Percentiles rank a stretch among this genome's conserved stretches.
These are phyloP conservation scores for Pseudocercospora crystallina DNA, from an alignment of 2,329 filamentous ascomycete genomes.

Conservation along the genomic window DNA sequence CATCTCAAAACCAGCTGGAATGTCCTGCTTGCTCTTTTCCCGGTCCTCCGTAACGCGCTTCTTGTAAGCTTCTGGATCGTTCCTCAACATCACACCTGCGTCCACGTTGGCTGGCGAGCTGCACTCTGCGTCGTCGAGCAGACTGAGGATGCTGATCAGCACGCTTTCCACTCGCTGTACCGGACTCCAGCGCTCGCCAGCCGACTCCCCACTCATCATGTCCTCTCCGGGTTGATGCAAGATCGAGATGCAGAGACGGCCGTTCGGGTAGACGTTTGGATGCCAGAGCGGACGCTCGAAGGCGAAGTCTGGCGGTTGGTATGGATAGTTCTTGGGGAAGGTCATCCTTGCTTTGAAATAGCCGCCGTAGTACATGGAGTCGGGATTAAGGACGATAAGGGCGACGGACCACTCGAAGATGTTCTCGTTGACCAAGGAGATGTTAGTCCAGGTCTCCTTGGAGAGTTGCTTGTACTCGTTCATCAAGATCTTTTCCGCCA, in stretches of 20 bases:
- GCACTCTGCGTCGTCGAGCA: conserved; percentile 92
- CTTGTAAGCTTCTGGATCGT: conserved; percentile 69
- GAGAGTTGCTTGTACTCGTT: conserved; percentile 78
- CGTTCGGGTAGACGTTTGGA: conserved; percentile 90
- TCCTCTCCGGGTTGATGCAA: conserved; percentile 91
- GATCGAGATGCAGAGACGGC: conserved; percentile 93
- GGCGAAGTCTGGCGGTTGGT: conserved; percentile 83
- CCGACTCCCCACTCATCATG: conserved; percentile 83
- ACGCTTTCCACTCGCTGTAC: conserved; percentile 94
- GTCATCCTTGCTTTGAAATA: conserved; percentile 91
- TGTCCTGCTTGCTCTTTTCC: conserved; percentile 71
- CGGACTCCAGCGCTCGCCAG: conserved; percentile 90
- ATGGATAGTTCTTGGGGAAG: conserved; percentile 87
- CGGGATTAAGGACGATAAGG: conserved; percentile 87
- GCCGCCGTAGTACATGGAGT: conserved; percentile 87
- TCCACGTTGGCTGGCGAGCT: conserved; percentile 94
- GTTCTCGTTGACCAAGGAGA: conserved; percentile 80
- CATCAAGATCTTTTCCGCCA: conserved; percentile 76
- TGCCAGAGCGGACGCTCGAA: conserved; percentile 81
- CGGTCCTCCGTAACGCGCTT: conserved; percentile 67
- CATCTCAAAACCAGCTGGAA: conserved; percentile 78
- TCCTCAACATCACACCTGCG: conserved; percentile 80
- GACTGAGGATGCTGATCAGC: conserved; percentile 83
- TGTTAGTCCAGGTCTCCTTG: conserved; percentile 91
- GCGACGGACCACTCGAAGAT: conserved; percentile 85